phyloP scores from a whole-genome alignment of 2,329 filamentous ascomycete species.

The Geosmithia putterillii region DNA sequence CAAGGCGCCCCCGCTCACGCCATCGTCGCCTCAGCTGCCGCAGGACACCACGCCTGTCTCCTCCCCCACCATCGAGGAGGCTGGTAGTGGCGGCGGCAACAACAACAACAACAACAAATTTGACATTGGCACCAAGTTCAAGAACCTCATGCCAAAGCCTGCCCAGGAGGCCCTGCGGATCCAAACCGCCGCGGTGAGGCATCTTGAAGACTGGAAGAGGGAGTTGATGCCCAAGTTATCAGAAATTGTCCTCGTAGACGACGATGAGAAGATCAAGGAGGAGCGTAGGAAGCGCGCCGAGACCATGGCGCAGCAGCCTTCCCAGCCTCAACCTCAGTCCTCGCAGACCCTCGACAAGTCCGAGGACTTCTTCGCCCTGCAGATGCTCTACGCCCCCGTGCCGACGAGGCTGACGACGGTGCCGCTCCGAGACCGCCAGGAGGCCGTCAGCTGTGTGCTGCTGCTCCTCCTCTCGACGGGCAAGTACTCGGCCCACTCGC shows the following conservation, averaged over 20 bases:
- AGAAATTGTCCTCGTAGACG: constrained; percentile 47
- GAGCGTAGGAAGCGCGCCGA: constrained; percentile 33
- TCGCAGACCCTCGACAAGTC: constrained; percentile 25
- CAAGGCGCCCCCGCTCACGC: neutral
- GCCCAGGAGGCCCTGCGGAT: constrained; percentile 18
- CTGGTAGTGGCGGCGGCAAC: too few species aligned
- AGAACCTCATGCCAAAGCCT: constrained; percentile 5
- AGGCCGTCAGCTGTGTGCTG: constrained; percentile 58
- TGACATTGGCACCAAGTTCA: neutral
- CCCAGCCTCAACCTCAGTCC: too few species aligned
- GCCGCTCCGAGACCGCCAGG: constrained; percentile 41
- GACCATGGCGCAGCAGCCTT: constrained; percentile 17
- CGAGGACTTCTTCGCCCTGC: constrained; percentile 30
- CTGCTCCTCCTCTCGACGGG: constrained; percentile 61
- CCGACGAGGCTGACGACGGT: constrained; percentile 43
- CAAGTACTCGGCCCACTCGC: constrained; percentile 63
- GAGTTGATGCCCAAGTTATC: constrained; percentile 58
- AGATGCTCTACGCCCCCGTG: constrained; percentile 39
- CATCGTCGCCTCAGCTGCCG: constrained; percentile 3
- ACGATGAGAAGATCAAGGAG: constrained; percentile 31
- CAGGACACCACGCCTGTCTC: constrained; percentile 4
- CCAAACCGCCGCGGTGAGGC: constrained; percentile 43
- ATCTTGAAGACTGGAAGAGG: constrained; percentile 69
- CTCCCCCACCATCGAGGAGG: too few species aligned
- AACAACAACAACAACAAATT: too few species aligned